Conservation (phyloP, 2,329 filamentous ascomycete genomes). For the Nothomitra cinnamomea region DNA sequence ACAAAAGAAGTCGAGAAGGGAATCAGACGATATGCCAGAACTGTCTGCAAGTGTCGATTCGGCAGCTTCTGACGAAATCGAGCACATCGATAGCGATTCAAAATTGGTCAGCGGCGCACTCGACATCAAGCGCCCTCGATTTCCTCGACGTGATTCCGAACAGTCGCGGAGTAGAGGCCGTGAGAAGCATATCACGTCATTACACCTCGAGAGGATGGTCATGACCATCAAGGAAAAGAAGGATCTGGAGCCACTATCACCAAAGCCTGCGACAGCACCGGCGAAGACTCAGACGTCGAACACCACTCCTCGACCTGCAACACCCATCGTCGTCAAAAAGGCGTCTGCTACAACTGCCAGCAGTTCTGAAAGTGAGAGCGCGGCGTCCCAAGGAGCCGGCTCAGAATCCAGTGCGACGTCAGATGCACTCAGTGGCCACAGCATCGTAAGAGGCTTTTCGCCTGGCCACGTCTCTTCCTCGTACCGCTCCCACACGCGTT, state of each 20-base stretch:
- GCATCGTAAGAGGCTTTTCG: constrained; percentile 73
- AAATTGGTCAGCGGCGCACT: constrained; percentile 19
- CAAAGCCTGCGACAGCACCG: constrained; percentile 10
- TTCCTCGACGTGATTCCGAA: constrained; percentile 54
- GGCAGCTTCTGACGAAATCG: constrained; percentile 44
- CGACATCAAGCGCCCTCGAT: constrained; percentile 47
- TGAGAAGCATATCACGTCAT: constrained; percentile 82
- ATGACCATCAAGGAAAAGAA: constrained; percentile 77
- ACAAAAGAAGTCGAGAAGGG: constrained; percentile 18
- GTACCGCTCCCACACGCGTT: constrained; percentile 41
- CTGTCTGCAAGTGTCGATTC: constrained; percentile 67
- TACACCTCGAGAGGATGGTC: constrained; percentile 87
- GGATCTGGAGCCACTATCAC: constrained; percentile 40
- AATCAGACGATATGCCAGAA: constrained; percentile 47
- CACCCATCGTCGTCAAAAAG: constrained; percentile 14
- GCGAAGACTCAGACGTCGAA: constrained; percentile 16
- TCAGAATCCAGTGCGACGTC: constrained; percentile 48
- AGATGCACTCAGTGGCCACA: constrained; percentile 40
- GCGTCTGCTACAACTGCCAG: constrained; percentile 7
- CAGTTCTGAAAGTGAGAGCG: constrained; percentile 12
- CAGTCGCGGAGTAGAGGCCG: constrained; percentile 51
- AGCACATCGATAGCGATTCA: constrained; percentile 24
- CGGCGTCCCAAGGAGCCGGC: constrained; percentile 24
- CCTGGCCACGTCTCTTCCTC: constrained; percentile 56
- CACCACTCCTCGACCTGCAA: constrained; percentile 26